Conservation (phyloP, 345 rosid species). For the Melaleuca alternifolia region DNA sequence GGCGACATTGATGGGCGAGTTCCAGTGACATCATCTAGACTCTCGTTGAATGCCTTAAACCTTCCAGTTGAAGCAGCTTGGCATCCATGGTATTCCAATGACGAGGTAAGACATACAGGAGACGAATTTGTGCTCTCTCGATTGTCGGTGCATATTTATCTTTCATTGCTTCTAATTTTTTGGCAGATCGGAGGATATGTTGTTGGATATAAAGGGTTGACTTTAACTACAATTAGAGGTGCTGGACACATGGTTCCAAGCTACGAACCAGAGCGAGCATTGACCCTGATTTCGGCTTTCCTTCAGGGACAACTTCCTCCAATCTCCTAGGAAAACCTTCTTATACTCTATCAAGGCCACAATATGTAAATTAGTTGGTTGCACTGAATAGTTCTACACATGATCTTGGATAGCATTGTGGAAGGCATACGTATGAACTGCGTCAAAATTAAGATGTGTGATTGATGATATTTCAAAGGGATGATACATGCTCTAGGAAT, state of each 20-base stretch:
- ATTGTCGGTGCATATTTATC: neutral
- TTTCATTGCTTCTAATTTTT: neutral
- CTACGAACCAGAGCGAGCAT: slow-evolving; percentile 31
- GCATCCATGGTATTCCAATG: slow-evolving; percentile 29
- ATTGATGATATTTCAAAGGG: too few relatives aligned
- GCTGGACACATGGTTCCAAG: slow-evolving; percentile 37
- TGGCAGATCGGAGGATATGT: slow-evolving; percentile 39
- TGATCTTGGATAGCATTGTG: neutral
- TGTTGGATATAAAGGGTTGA: slow-evolving; percentile 18
- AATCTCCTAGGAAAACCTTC: neutral
- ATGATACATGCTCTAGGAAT: too few relatives aligned
- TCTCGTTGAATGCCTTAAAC: slow-evolving; percentile 18
- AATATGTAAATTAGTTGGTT: neutral
- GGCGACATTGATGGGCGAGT: slow-evolving; percentile 29
- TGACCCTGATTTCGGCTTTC: slow-evolving; percentile 25
- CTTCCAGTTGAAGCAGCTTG: slow-evolving; percentile 12
- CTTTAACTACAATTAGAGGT: slow-evolving; percentile 23
- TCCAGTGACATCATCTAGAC: slow-evolving; percentile 29
- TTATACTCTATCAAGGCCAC: neutral
- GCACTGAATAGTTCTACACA: neutral
- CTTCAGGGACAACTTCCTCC: slow-evolving; percentile 17
- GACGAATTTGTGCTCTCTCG: neutral
- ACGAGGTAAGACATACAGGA: slow-evolving; percentile 14
- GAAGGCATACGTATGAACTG: neutral
- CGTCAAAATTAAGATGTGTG: too few relatives aligned